Base-by-base conservation (phyloP, 2,329 filamentous ascomycete genomes). In the Hirsutella thompsonii region DNA sequence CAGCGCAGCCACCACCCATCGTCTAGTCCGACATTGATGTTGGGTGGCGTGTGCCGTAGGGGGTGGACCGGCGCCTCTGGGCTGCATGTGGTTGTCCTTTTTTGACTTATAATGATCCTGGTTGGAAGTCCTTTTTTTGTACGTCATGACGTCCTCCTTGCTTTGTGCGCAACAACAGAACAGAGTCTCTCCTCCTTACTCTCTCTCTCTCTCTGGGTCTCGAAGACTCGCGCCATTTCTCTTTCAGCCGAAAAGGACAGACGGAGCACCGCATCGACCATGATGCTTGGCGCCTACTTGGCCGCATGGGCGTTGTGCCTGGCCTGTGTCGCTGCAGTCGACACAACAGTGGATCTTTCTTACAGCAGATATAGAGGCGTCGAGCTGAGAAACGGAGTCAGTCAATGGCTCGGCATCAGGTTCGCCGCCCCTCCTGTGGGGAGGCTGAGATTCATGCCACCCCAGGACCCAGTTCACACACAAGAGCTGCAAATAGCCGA, bases 361-460 rank as follows among this genome's bases (percentile, higher is more conserved):
- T 89, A 88, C 54, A 71, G 79, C 23, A 71, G 66, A 20, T 87
- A 88, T 52, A 58, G 67, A 38, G 84, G 84, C 8, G 58, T 63
- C 4, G 53, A 64, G 1, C 62, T 70, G 2, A 49, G 58, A 0
- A 73, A 74, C 49, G 80, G 78, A 1, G 62, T 87, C 37, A 76
- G 72, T 2, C 70, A 81, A 56, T 90, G 82, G 81, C 68, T 85
- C 8, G 84, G 83, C 1, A 75, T 92, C 47, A 74, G 82, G 35
- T 92, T 77, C 62, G 84, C 83, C 1, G 77, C 80, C 5, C 67
- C 83, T 13, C 84, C 84, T 0, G 42, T 82, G 2, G 80, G 78
- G 1, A 50, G 72, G 5, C 55, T 84, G 44, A 70, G 85, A 18
- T 90, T 88, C 53, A 65, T 69, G 40, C 75, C 77, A 11, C 82